Base-by-base conservation (phyloP, 108 stramenopile genomes). In the Stephanodiscus triporus region DNA sequence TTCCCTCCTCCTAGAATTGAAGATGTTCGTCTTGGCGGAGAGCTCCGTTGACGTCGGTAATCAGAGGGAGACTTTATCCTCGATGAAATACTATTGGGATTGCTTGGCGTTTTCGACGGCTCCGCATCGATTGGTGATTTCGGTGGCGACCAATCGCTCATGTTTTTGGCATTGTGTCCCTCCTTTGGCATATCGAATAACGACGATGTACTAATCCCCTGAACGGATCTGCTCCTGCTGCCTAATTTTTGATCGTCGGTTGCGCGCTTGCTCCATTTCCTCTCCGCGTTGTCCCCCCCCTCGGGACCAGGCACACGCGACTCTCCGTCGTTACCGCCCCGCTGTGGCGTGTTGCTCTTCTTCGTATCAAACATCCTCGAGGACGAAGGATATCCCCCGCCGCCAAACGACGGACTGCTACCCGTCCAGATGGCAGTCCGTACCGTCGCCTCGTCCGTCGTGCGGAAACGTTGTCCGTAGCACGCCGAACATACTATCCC, bases 401-500 rank as follows among this genome's bases (percentile, higher is more conserved):
- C 43, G 43, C 11, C 43, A 4, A 45, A 45, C 2, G 43, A 45
- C 43, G 53, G 24, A 38, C 22, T 26, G 40, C 40, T 8, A 23
- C 55, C 19, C 37, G 37, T n/a, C 55, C n/a, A 20, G 26, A 45
- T 50, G 23, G 59, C 26, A 16, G 17, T 45, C 14, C 78, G 71
- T 8, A 66, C 26, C 43, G 62, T 49, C 2, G 78, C 78, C 42
- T 79, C 78, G n/a, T 68, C 42, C 23, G 29, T 53, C 4, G 59
- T 1, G 30, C 77, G 70, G 49, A 79, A 73, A 37, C 56, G 53
- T n/a, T 34, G 3, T 10, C 71, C 72, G 30, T 79, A 63, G 47
- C 78, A 79, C 43, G 78, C 78, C 29, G 66, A 63, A 30, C 58
- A 55, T 37, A 75, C 20, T n/a, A 29, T 56, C 11, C 10, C 22